Evolutionary conservation across 2,329 filamentous ascomycete species (phyloP).

Genomic region (Penicillium freii): DNA sequence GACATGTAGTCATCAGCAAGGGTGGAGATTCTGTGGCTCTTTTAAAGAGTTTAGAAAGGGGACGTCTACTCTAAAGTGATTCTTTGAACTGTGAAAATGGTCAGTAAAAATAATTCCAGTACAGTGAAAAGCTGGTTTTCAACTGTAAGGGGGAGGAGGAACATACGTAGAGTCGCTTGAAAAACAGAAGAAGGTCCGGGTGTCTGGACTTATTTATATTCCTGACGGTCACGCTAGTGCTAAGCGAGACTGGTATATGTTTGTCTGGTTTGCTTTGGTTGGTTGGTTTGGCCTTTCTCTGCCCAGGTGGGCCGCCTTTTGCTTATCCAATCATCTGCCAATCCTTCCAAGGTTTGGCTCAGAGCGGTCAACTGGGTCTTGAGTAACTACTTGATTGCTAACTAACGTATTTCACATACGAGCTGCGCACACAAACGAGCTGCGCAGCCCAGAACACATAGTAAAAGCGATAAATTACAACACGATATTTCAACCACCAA

Average conservation of each 20-base stretch:
- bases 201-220: slow-evolving; percentile 30
- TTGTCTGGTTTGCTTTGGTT: slow-evolving; percentile 18
- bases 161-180: slow-evolving; percentile 48
- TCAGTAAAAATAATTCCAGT: slow-evolving; percentile 21
- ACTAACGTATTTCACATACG: too few relatives aligned
- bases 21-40: slow-evolving; percentile 88
- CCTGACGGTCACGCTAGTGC: slow-evolving; percentile 17
- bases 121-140: slow-evolving; percentile 9
- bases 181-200: slow-evolving; percentile 33
- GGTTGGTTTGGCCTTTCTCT: neutral
- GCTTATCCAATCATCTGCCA: neutral
- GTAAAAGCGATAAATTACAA: too few relatives aligned
- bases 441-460: too few relatives aligned
- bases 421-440: too few relatives aligned
- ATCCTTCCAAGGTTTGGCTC: neutral
- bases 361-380: neutral
- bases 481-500: too few relatives aligned
- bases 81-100: slow-evolving; percentile 57
- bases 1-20: slow-evolving; percentile 90
- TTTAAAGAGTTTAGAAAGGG: slow-evolving; percentile 87
- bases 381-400: too few relatives aligned
- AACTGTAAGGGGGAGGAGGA: slow-evolving; percentile 27
- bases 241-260: slow-evolving; percentile 29
- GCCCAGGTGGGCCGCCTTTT: neutral
- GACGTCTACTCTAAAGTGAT: slow-evolving; percentile 98